Evolutionary conservation across 495 filamentous ascomycete species (phyloP), one percentile per base, ranked within the genome.

Genomic region (Aspergillus haitiensis): DNA sequence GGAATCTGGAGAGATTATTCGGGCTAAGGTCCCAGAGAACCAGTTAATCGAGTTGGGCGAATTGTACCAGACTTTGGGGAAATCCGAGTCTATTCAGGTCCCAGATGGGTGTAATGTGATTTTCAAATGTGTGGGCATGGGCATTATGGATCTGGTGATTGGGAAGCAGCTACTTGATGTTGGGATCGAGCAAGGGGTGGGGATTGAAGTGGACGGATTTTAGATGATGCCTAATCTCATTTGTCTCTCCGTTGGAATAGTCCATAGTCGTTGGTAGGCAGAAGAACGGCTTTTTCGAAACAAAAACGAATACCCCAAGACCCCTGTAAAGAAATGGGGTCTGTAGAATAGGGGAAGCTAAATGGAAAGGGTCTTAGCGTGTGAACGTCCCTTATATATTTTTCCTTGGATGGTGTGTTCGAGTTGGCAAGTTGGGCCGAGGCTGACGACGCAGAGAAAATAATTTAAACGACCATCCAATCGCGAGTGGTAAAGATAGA

Each of bases 1-100:
- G 66, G 93, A 97, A 67, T 87, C 93, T 0, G 94, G 94, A 3
- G 94, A 98, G 78, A 73, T 98, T 55, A 91, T 93, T 37, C 82
- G 86, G 61, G 91, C 90, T 0, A 82, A 83, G 7, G 68, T 97
- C 6, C 70, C 71, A 36, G 79, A 84, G 6, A 79, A 82, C 16
- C 84, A 95, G 61, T 74, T 97, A 33, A 83, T 93, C 7, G 93
- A 98, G 80, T 80, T 92, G 39, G 93, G 93, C 0, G 92, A 95
- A 66, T 64, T 96, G 58, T 80, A 92, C 49, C 88, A 88, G 78
- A 64, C 72, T 56, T 62, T 71, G 59, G 68, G 71, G 45, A 62
- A 62, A 40, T 54, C 37, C 0, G 61, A 61, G 6, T 10, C 63
- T 0, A 31, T 75, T 31, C 45, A 63, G 39, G 61, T 76, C 21